phyloP scores from a whole-genome alignment of 495 filamentous ascomycete species.

The Paragyromitra xinjiangensis region DNA sequence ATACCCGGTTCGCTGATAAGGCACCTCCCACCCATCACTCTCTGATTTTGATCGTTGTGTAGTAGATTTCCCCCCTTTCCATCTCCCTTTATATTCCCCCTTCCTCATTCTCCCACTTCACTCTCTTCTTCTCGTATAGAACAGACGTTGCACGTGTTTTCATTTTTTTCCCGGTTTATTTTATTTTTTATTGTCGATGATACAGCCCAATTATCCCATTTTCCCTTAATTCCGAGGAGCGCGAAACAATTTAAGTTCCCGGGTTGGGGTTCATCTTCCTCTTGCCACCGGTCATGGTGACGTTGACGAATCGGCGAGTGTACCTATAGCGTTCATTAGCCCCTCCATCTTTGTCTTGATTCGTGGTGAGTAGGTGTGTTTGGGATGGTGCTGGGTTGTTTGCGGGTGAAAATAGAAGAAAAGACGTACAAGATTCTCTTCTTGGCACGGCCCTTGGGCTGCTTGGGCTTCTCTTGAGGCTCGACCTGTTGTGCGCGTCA shows the following conservation, averaged over 20 bases:
- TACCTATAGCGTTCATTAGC: conserved; percentile 76
- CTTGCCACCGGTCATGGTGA: conserved; percentile 99
- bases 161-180: conserved; percentile 29
- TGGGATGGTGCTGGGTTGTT: not conserved
- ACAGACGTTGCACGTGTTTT: conserved; percentile 12
- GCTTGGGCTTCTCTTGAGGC: conserved; percentile 90
- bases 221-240: not conserved
- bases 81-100: no score
- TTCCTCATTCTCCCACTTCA: not conserved
- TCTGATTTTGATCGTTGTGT: conserved; percentile 10
- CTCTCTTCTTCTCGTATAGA: not conserved
- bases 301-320: conserved; percentile 99
- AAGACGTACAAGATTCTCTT: conserved; percentile 76
- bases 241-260: conserved; percentile 60
- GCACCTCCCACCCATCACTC: not conserved
- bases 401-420: not conserved
- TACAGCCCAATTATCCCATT: conserved; percentile 44
- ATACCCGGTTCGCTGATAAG: not conserved
- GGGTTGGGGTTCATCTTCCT: conserved; percentile 86
- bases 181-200: conserved; percentile 42
- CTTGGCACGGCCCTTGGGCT: conserved; percentile 97
- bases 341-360: not conserved
- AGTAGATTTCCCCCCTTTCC: not conserved
- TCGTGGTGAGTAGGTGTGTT: conserved; percentile 2
- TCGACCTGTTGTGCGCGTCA: conserved; percentile 70